These are phyloP conservation scores for Hortaea sp. DNA, from an alignment of 2,329 filamentous ascomycete genomes.

Conservation along the genomic window DNA sequence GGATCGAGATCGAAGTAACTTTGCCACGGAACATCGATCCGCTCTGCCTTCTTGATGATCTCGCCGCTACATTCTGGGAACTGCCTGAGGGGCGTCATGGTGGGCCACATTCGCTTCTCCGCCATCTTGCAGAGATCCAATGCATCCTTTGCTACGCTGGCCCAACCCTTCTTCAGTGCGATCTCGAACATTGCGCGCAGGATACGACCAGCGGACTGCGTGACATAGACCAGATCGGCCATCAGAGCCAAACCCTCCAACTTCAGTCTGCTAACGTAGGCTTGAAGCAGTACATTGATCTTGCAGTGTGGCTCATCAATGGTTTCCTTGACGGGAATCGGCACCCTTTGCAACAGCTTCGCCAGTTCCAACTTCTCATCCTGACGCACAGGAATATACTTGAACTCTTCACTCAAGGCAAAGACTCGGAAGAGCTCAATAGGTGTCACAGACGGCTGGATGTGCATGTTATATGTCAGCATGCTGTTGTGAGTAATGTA, in stretches of 20 bases:
- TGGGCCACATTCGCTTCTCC: conserved; percentile 99
- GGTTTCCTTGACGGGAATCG: conserved; percentile 93
- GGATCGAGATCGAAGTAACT: conserved; percentile 95
- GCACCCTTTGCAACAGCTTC: conserved; percentile 79
- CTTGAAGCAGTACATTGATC: conserved; percentile 94
- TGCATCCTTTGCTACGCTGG: conserved; percentile 82
- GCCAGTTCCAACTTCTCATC: conserved; percentile 96
- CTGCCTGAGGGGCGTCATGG: conserved; percentile 90
- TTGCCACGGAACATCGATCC: conserved; percentile 86
- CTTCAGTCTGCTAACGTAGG: conserved; percentile 89
- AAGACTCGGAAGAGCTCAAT: conserved; percentile 97
- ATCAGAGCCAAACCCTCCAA: conserved; percentile 90
- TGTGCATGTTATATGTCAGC: conserved; percentile 91
- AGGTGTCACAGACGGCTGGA: conserved; percentile 82
- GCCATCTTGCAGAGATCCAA: conserved; percentile 97
- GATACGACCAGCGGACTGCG: conserved; percentile 93
- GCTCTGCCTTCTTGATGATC: conserved; percentile 82
- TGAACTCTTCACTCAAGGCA: conserved; percentile 93
- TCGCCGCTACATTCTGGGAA: conserved; percentile 75
- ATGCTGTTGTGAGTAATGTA: conserved; percentile 96
- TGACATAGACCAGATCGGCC: conserved; percentile 98
- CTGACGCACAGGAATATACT: conserved; percentile 94
- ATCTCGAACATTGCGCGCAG: conserved; percentile 94
- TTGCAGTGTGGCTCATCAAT: conserved; percentile 96
- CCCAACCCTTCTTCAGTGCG: conserved; percentile 92